These are phyloP conservation scores for Aureobasidium leucospermi DNA, from an alignment of 2,329 filamentous ascomycete genomes.

Conservation along the genomic window DNA sequence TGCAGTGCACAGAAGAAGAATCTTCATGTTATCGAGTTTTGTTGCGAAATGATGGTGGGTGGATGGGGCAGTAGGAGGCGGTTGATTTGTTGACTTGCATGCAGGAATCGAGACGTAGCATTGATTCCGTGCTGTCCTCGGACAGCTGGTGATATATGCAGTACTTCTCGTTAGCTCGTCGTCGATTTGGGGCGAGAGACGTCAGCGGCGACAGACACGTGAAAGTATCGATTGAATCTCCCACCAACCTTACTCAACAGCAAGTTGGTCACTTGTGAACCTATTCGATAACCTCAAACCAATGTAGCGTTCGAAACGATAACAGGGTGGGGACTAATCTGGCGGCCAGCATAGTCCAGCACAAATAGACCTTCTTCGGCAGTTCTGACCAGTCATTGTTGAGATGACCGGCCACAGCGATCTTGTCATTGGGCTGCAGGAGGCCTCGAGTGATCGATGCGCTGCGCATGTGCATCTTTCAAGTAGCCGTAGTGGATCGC, in stretches of 20 bases:
- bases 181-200: background rate
- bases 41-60: background rate
- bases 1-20: slow-evolving; percentile 40
- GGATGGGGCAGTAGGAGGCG: background rate
- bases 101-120: background rate
- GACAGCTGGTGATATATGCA: background rate
- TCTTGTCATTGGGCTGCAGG: background rate
- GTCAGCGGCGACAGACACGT: background rate
- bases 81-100: background rate
- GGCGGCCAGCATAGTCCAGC: too few species aligned
- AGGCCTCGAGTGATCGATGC: background rate
- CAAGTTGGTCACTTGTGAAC: background rate
- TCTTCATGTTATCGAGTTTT: slow-evolving; percentile 27
- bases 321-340: too few species aligned
- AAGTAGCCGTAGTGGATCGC: background rate
- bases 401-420: background rate
- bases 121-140: background rate
- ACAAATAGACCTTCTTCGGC: background rate
- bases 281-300: too few species aligned
- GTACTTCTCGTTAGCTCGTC: background rate
- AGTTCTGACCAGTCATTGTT: background rate
- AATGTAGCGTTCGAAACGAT: too few species aligned
- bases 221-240: background rate
- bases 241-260: background rate
- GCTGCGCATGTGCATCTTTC: background rate